These are phyloP conservation scores for Lactarius tabidus DNA, from an alignment of 768 basidiomycete genomes.

Conservation along the genomic window DNA sequence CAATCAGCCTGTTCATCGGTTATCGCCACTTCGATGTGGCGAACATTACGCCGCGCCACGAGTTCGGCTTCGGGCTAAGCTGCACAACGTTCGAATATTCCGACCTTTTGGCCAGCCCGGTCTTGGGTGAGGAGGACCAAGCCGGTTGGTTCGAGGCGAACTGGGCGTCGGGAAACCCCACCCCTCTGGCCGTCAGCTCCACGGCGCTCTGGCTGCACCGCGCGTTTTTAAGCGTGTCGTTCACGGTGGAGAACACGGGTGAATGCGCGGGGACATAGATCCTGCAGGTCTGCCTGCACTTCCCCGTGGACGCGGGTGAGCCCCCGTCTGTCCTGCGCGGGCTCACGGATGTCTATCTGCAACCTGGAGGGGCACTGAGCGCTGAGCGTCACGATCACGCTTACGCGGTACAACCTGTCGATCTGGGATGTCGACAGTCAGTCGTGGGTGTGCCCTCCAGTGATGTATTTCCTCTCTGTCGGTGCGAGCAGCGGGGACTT, in stretches of 20 bases:
- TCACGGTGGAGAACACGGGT: constrained; percentile 66
- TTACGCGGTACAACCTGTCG: constrained; percentile 27
- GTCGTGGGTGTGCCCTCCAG: constrained; percentile 34
- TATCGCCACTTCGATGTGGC: constrained; percentile 45
- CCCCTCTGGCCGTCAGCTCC: constrained; percentile 52
- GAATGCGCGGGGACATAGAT: constrained; percentile 62
- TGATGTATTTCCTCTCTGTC: constrained; percentile 32
- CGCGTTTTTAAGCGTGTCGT: constrained; percentile 57
- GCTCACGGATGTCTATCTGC: constrained; percentile 27
- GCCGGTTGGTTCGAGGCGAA: constrained; percentile 39
- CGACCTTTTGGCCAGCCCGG: constrained; percentile 45
- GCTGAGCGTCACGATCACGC: constrained; percentile 22
- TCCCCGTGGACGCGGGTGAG: constrained; percentile 57
- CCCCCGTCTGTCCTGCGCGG: constrained; percentile 59
- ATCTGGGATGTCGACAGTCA: constrained; percentile 37
- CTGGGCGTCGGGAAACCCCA: constrained; percentile 59
- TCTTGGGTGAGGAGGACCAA: constrained; percentile 35
- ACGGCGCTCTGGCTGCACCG: constrained; percentile 67
- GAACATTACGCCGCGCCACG: constrained; percentile 73
- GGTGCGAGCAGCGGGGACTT: constrained; percentile 29
- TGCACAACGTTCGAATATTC: constrained; percentile 81
- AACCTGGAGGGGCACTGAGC: constrained; percentile 27
- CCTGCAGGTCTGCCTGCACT: constrained; percentile 72
- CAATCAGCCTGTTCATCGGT: constrained; percentile 29
- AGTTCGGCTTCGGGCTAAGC: constrained; percentile 87